These are phyloP conservation scores for Gyrodon lividus DNA, from an alignment of 768 basidiomycete species.

Conservation along the genomic window DNA sequence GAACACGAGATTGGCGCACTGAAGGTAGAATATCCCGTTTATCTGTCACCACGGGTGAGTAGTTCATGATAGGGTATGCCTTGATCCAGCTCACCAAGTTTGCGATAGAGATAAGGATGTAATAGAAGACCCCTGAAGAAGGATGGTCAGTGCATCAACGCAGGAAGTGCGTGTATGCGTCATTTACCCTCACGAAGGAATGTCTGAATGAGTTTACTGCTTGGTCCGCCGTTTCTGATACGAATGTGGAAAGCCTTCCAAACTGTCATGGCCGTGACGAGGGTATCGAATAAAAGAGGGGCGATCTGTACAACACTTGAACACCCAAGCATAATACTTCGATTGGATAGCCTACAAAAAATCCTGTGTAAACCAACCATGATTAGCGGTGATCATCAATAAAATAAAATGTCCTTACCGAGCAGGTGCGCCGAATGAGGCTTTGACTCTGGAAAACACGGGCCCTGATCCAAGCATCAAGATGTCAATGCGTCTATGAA, in stretches of 20 bases:
- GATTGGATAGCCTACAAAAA: conserved; percentile 48
- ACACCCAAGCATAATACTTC: background rate
- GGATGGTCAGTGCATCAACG: background rate
- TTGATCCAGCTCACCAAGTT: conserved; percentile 51
- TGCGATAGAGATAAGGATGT: conserved; percentile 81
- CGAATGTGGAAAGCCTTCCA: conserved; percentile 78
- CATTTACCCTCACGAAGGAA: conserved; percentile 74
- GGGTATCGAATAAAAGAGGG: conserved; percentile 76
- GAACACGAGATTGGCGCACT: conserved; percentile 43
- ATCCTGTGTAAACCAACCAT: conserved; percentile 36
- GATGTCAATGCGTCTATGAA: background rate
- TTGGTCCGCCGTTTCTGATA: conserved; percentile 70
- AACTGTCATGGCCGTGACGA: conserved; percentile 79
- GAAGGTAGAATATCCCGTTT: conserved; percentile 85
- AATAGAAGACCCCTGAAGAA: conserved; percentile 69
- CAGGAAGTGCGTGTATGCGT: conserved; percentile 3
- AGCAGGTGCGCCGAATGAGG: conserved; percentile 82
- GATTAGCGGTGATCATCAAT: conserved; percentile 5
- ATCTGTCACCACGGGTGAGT: conserved; percentile 37
- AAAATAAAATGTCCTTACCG: conserved; percentile 41
- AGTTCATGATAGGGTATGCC: background rate
- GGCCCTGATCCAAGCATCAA: conserved; percentile 47
- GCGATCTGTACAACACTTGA: conserved; percentile 54
- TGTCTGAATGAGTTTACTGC: conserved; percentile 78
- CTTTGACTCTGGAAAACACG: conserved; percentile 79